Evolutionary conservation across 768 basidiomycete genomes (phyloP), one percentile per base, ranked within the genome.

Genomic region (Coprinopsis cinerea): DNA sequence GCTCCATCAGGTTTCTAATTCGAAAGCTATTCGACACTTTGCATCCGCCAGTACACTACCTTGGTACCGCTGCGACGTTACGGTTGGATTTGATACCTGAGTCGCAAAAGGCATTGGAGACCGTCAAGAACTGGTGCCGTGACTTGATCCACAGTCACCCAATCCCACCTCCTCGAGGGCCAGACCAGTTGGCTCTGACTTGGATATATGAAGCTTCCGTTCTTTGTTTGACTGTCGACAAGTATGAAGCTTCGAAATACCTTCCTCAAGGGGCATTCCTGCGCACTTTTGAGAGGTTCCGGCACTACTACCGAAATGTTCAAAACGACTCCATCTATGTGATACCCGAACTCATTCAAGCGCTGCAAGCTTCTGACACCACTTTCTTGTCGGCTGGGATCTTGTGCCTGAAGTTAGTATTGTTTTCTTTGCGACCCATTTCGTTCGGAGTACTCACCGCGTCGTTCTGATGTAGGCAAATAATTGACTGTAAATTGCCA

Each of bases 71-170:
- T 0, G 59, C 69, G 0, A 54, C 63, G 39, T 59, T 81, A 0
- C 62, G 71, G 27, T 47, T 64, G 9, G 53, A 55, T 1, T 23
- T 53, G 10, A 73, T 79, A 24, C 73, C 74, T 0, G 70, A 75
- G 48, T 68, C 67, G 26, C 55, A 58, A 1, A 59, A 60, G 18
- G 68, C 64, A 3, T 61, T 74, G 1, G 57, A 60, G 4, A 61
- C 72, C 4, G 61, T 79, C 27, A 67, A 67, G 25, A 60, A 67
- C 34, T 84, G 80, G 82, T 56, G 74, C 10, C 64, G 68, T 5
- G 65, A 68, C 2, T 56, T 73, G 0, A 59, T 76, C 18, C 74
- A 70, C 49, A 53, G 32, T 0, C 62, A 73, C 7, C 41, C 63
- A 3, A 67, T 66, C 30, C 24, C 44, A 23, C 20, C 20, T 5